Conservation (phyloP, 192 early-diverging fungal species). For the Funneliformis geosporum region DNA sequence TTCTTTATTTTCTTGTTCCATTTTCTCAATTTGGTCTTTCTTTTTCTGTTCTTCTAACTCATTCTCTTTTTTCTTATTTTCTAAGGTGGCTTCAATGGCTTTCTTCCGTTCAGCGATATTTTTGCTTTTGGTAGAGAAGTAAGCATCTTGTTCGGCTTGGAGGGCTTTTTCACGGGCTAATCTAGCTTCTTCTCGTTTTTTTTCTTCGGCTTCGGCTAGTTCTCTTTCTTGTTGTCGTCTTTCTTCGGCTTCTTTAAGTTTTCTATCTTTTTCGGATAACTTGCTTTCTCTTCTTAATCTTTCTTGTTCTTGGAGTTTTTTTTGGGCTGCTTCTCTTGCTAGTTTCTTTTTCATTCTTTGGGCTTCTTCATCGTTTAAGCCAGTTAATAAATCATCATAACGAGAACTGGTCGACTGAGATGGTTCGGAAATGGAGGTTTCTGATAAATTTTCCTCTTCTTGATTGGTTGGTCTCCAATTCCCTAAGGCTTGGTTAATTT, state of each 20-base stretch:
- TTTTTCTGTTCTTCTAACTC: constrained; percentile 18
- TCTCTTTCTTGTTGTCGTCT: not conserved
- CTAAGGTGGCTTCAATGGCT: not conserved
- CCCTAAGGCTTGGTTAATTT: not conserved
- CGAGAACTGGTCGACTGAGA: too few relatives aligned
- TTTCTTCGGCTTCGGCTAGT: not conserved
- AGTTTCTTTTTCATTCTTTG: not conserved
- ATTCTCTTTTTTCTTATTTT: constrained; percentile 20
- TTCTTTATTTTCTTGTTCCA: constrained; percentile 11
- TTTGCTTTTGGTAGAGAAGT: constrained; percentile 14
- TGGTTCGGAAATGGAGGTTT: not conserved
- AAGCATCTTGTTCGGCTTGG: constrained; percentile 3
- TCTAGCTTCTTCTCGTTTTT: not conserved
- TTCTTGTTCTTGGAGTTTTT: not conserved
- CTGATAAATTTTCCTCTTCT: not conserved
- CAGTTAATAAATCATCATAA: constrained; percentile 3
- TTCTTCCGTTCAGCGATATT: not conserved
- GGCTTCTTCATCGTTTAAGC: not conserved
- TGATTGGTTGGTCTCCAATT: not conserved
- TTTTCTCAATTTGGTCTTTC: not conserved
- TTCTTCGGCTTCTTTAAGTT: not conserved
- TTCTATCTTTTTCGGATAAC: constrained; percentile 15
- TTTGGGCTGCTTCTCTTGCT: not conserved
- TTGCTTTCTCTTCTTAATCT: not conserved
- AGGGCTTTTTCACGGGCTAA: not conserved